Evolutionary conservation across 1,284 basidiomycete species (phyloP).

Genomic region (Boletellus deceptivus): DNA sequence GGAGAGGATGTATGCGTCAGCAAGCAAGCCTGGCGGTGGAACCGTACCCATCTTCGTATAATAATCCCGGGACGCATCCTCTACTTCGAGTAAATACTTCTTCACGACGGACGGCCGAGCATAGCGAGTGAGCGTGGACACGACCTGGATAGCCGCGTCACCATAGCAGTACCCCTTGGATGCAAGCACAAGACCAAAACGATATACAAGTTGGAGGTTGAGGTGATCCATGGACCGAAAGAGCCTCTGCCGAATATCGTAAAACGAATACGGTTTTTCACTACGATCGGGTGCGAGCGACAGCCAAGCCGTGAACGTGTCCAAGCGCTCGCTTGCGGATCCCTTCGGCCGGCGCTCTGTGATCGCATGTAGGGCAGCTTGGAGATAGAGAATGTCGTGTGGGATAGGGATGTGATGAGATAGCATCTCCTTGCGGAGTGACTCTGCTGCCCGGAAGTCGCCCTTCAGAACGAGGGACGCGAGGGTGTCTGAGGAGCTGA

Average conservation of each 20-base stretch:
- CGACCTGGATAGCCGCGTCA: constrained; percentile 17
- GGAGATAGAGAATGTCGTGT: constrained; percentile 23
- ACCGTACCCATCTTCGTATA: not conserved
- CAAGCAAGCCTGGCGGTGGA: constrained; percentile 10
- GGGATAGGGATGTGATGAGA: constrained; percentile 23
- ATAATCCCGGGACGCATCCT: constrained; percentile 14
- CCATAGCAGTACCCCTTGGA: constrained; percentile 27
- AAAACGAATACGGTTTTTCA: constrained; percentile 19
- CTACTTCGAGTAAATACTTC: constrained; percentile 22
- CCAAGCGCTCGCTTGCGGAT: constrained; percentile 12
- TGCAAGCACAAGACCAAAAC: constrained; percentile 28
- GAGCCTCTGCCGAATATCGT: constrained; percentile 22
- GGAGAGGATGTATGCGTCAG: constrained; percentile 18
- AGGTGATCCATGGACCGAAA: constrained; percentile 29
- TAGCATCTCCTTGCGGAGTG: constrained; percentile 29
- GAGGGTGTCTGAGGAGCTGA: constrained; percentile 24
- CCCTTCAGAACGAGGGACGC: constrained; percentile 20
- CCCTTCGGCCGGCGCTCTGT: constrained; percentile 5
- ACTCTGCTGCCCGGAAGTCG: constrained; percentile 24
- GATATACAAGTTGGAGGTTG: constrained; percentile 25
- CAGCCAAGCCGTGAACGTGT: constrained; percentile 28
- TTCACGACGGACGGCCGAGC: constrained; percentile 15
- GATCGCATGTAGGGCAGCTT: constrained; percentile 27
- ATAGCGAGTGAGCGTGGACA: constrained; percentile 28
- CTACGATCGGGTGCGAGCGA: constrained; percentile 26